Conservation (phyloP, 164 flowering plant species). For the Tetracentron sinense region DNA sequence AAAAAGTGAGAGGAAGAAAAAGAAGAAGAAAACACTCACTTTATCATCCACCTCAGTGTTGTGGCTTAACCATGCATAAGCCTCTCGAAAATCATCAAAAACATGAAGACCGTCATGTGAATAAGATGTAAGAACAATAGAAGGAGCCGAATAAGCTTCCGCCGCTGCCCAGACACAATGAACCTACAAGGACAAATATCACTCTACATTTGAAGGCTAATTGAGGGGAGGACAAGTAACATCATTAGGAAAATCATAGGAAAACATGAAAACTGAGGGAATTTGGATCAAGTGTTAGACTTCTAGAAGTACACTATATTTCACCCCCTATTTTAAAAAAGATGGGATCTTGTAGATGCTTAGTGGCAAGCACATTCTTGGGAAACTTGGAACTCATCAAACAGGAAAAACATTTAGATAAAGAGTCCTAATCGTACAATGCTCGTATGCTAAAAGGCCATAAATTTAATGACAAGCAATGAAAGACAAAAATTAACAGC, state of each 20-base stretch:
- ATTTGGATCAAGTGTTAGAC: background rate
- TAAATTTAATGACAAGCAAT: too few relatives aligned
- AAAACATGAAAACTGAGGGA: background rate
- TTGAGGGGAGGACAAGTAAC: background rate
- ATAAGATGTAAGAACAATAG: slow-evolving; percentile 88
- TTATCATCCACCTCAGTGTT: slow-evolving; percentile 97
- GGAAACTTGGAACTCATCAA: background rate
- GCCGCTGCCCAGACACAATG: slow-evolving; percentile 99
- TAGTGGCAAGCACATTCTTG: background rate
- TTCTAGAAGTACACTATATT: background rate
- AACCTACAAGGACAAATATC: slow-evolving; percentile 44
- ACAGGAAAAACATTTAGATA: background rate
- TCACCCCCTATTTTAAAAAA: background rate
- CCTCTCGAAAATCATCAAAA: slow-evolving; percentile 99
- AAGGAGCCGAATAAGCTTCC: slow-evolving; percentile 99
- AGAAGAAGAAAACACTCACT: slow-evolving; percentile 35
- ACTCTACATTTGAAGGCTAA: slow-evolving; percentile 4
- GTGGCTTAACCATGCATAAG: slow-evolving; percentile 96
- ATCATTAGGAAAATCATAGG: too few relatives aligned
- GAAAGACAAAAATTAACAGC: too few relatives aligned
- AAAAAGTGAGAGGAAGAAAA: too few relatives aligned
- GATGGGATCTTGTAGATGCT: background rate
- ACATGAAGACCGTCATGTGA: slow-evolving; percentile 91
- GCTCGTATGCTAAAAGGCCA: background rate
- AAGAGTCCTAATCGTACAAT: background rate